A percentile compares a stretch with the other conserved stretches of the same genome.
Evolutionary conservation across 805 yeast genomes (phyloP).

Genomic region (Candida arabinofermentans): DNA sequence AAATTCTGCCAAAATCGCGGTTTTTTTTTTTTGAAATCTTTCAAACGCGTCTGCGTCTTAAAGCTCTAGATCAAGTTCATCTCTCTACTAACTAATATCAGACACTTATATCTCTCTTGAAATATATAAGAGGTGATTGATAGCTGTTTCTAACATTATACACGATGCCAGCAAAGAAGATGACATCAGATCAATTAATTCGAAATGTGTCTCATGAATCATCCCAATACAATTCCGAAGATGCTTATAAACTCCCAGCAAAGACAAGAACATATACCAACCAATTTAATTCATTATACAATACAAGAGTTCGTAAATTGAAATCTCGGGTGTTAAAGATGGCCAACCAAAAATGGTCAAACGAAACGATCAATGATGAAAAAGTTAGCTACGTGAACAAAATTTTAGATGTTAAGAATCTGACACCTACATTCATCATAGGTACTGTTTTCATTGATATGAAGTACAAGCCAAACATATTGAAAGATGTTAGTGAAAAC

Average conservation of each 20-base stretch:
- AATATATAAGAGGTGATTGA: too few species aligned
- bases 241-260: constrained; percentile 13
- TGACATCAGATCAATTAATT: constrained; percentile 23
- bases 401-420: constrained; percentile 59
- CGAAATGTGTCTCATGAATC: constrained; percentile 14
- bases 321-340: constrained; percentile 42
- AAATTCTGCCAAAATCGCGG: too few species aligned
- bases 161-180: constrained; percentile 6
- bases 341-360: constrained; percentile 40
- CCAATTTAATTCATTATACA: constrained; percentile 59
- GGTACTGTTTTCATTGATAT: constrained; percentile 86
- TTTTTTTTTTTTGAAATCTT: too few species aligned
- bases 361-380: constrained; percentile 34
- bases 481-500: constrained; percentile 70
- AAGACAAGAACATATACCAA: constrained; percentile 39
- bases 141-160: not conserved
- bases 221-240: constrained; percentile 5
- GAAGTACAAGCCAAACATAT: constrained; percentile 79
- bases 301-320: constrained; percentile 44
- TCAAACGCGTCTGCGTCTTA: too few species aligned
- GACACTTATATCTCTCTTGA: too few species aligned
- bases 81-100: too few species aligned
- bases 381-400: constrained; percentile 35
- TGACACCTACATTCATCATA: constrained; percentile 70
- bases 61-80: too few species aligned